Conservation (phyloP, 106 monocot genomes). For the Dendrobium huoshanense region DNA sequence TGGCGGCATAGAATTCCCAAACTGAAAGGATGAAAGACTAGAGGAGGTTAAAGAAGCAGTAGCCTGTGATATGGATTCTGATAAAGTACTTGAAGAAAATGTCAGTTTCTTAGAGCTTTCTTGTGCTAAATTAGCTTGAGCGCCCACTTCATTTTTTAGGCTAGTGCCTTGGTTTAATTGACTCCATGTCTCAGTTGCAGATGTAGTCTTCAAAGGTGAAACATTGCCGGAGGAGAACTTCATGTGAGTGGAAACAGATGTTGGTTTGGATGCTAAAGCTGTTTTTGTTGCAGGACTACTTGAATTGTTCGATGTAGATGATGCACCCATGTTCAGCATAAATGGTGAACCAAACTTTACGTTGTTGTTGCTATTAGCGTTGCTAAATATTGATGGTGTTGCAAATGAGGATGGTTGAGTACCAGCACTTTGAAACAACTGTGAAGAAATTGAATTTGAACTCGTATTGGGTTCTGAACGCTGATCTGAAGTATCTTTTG, state of each 20-base stretch:
- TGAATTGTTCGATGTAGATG: neutral
- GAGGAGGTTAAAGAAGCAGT: constrained; percentile 5
- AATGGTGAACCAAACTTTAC: constrained; percentile 17
- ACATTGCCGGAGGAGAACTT: constrained; percentile 6
- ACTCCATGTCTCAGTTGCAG: constrained; percentile 3
- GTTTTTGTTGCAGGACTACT: constrained; percentile 9
- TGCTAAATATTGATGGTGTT: constrained; percentile 19
- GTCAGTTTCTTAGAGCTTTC: constrained; percentile 8
- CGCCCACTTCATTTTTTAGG: constrained; percentile 17
- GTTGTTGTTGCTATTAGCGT: constrained; percentile 6
- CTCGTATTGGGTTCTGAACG: constrained; percentile 7
- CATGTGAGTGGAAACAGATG: constrained; percentile 8
- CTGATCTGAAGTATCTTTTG: constrained; percentile 36
- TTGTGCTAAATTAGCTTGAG: neutral
- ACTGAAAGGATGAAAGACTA: constrained; percentile 7
- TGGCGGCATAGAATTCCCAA: constrained; percentile 4
- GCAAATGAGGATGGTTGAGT: constrained; percentile 18
- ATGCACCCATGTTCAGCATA: constrained; percentile 4
- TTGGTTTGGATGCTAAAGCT: constrained; percentile 7
- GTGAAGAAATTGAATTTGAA: constrained; percentile 13
- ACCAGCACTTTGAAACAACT: constrained; percentile 5
- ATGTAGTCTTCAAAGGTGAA: constrained; percentile 15
- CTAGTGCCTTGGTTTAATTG: constrained; percentile 15
- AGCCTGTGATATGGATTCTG: neutral
- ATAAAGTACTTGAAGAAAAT: constrained; percentile 2